phyloP scores from a whole-genome alignment of 1,139 yeast genomes.

The Pichia sp. region DNA sequence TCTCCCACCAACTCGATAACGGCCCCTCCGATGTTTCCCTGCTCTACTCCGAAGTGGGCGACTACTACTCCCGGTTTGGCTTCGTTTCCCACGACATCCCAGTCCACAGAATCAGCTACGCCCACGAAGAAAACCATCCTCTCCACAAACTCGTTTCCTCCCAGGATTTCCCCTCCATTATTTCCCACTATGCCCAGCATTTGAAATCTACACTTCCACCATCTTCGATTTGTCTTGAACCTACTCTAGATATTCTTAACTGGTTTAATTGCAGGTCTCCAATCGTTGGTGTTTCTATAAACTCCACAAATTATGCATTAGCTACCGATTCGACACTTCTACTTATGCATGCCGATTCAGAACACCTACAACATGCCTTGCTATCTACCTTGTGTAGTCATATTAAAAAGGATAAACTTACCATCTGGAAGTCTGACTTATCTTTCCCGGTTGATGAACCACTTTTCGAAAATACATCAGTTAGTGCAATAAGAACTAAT shows the following conservation, averaged over 20 bases:
- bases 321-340: background rate
- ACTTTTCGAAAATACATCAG: background rate
- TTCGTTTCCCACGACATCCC: background rate
- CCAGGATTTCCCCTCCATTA: background rate
- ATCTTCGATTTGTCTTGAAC: background rate
- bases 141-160: background rate
- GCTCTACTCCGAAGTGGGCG: background rate
- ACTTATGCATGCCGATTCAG: background rate
- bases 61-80: background rate
- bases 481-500: background rate
- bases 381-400: background rate
- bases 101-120: background rate
- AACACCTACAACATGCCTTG: background rate
- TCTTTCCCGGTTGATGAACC: background rate
- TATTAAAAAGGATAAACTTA: background rate
- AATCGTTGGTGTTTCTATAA: background rate
- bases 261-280: background rate
- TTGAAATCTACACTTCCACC: background rate
- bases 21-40: background rate
- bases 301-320: background rate
- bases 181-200: background rate
- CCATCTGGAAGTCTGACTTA: background rate
- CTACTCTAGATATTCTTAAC: background rate
- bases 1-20: background rate
- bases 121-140: background rate